These are phyloP conservation scores for Fagopyrum tataricum DNA, from an alignment of 148 eudicot genomes.

Conservation along the genomic window DNA sequence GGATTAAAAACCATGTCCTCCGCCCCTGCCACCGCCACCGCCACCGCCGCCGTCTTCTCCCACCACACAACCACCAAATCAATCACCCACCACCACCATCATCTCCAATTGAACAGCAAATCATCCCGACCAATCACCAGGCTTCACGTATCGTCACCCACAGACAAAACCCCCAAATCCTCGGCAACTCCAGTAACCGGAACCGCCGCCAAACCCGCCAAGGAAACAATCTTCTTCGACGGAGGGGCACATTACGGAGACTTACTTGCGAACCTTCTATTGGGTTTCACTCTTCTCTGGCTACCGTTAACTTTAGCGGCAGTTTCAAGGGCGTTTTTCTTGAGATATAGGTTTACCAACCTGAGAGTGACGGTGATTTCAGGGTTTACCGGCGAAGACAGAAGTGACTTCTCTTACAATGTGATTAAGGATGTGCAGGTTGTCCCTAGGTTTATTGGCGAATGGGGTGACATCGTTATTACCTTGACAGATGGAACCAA, in stretches of 20 bases:
- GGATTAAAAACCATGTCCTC: constrained; percentile 28
- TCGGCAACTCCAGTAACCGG: constrained; percentile 15
- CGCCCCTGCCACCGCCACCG: constrained; percentile 27
- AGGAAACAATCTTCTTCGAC: constrained; percentile 72
- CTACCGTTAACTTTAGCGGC: constrained; percentile 82
- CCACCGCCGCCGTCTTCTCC: constrained; percentile 26
- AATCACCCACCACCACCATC: constrained; percentile 7
- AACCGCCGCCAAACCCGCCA: constrained; percentile 29
- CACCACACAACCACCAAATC: constrained; percentile 18
- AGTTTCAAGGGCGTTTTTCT: constrained; percentile 65
- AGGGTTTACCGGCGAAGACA: constrained; percentile 71
- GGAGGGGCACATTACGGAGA: constrained; percentile 96
- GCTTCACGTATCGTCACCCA: constrained; percentile 55
- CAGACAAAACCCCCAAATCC: constrained; percentile 33
- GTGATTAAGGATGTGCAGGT: constrained; percentile 85
- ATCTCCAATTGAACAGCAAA: constrained; percentile 17
- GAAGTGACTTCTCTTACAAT: constrained; percentile 75
- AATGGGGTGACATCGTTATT: constrained; percentile 90
- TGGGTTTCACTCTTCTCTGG: constrained; percentile 91
- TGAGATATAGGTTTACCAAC: constrained; percentile 75
- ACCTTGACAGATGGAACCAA: constrained; percentile 80
- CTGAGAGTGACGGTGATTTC: constrained; percentile 79
- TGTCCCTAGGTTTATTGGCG: constrained; percentile 92
- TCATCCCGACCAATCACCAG: constrained; percentile 37
- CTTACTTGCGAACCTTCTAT: constrained; percentile 53